phyloP scores from a whole-genome alignment of 2,329 filamentous ascomycete species.

The Blumeriella jaapii region DNA sequence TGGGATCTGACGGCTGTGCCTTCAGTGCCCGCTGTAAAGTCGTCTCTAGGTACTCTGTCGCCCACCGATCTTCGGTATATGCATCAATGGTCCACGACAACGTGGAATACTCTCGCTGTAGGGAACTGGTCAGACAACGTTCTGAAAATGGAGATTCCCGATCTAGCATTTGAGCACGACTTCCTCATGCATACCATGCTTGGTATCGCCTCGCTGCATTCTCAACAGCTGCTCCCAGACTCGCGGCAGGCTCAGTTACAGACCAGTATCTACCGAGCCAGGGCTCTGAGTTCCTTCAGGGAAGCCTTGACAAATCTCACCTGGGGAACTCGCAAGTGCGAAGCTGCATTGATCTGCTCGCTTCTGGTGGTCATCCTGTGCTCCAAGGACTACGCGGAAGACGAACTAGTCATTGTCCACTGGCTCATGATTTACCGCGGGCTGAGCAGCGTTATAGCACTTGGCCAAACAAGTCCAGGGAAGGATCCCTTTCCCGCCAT shows the following conservation, averaged over 20 bases:
- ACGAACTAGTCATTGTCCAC: constrained; percentile 15
- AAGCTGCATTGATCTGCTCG: constrained; percentile 22
- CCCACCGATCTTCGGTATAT: constrained; percentile 19
- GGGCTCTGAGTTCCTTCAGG: constrained; percentile 20
- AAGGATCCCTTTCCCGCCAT: constrained; percentile 4
- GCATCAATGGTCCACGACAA: constrained; percentile 23
- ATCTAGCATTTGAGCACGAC: constrained; percentile 23
- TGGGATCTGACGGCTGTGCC: constrained; percentile 8
- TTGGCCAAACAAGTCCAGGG: too few relatives aligned
- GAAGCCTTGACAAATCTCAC: constrained; percentile 11
- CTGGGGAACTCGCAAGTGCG: constrained; percentile 14
- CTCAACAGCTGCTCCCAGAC: constrained; percentile 15
- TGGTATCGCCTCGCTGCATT: constrained; percentile 22
- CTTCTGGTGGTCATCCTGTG: constrained; percentile 20
- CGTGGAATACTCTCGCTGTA: constrained; percentile 14
- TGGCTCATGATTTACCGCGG: constrained; percentile 23
- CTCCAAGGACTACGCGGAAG: constrained; percentile 10
- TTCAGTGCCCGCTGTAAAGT: constrained; percentile 8
- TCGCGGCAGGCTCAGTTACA: constrained; percentile 8
- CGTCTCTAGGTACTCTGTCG: constrained; percentile 15
- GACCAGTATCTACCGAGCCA: constrained; percentile 18
- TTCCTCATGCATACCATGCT: constrained; percentile 22
- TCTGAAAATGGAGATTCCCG: constrained; percentile 16
- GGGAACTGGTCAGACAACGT: constrained; percentile 9
- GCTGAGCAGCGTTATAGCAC: constrained; percentile 11